These are phyloP conservation scores for Apiotrichum gamsii DNA, from an alignment of 1,284 basidiomycete species.

Conservation along the genomic window DNA sequence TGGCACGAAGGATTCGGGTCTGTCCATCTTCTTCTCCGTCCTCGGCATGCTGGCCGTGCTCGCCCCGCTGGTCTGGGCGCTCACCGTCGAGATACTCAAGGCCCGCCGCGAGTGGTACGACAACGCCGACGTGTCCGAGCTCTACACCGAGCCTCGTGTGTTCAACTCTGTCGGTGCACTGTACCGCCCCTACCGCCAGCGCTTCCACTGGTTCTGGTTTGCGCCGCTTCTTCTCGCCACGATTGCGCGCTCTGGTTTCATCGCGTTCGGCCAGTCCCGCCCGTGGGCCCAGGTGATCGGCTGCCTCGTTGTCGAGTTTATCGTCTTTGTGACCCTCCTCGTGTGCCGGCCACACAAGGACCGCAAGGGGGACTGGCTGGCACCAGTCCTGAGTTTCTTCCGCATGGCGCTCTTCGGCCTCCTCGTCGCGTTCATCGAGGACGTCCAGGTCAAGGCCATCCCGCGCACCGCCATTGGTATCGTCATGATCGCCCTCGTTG, in stretches of 20 bases:
- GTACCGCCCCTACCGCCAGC: constrained; percentile 47
- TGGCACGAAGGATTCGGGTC: constrained; percentile 63
- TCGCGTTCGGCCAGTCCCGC: constrained; percentile 60
- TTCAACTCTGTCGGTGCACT: constrained; percentile 44
- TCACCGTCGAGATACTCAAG: constrained; percentile 31
- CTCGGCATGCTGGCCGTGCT: constrained; percentile 56
- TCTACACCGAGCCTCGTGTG: constrained; percentile 44
- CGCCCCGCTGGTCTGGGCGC: constrained; percentile 50
- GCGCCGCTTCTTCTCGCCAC: constrained; percentile 43
- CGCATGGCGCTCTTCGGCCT: constrained; percentile 43
- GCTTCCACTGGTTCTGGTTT: constrained; percentile 50
- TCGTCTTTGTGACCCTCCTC: constrained; percentile 56
- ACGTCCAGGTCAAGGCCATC: constrained; percentile 36
- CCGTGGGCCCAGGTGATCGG: constrained; percentile 67
- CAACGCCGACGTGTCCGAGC: constrained; percentile 31
- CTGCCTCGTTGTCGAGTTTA: constrained; percentile 62
- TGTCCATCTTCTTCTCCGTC: constrained; percentile 62
- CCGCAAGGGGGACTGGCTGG: constrained; percentile 45
- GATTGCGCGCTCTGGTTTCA: constrained; percentile 60
- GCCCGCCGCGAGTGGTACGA: constrained; percentile 28
- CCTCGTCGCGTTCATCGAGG: constrained; percentile 44
- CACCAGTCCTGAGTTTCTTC: constrained; percentile 32
- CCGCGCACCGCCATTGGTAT: constrained; percentile 43
- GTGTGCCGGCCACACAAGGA: constrained; percentile 50
- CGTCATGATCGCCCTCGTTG: constrained; percentile 44